These are phyloP conservation scores for Neurospora tetraspora DNA, from an alignment of 495 filamentous ascomycete species.

Conservation along the genomic window DNA sequence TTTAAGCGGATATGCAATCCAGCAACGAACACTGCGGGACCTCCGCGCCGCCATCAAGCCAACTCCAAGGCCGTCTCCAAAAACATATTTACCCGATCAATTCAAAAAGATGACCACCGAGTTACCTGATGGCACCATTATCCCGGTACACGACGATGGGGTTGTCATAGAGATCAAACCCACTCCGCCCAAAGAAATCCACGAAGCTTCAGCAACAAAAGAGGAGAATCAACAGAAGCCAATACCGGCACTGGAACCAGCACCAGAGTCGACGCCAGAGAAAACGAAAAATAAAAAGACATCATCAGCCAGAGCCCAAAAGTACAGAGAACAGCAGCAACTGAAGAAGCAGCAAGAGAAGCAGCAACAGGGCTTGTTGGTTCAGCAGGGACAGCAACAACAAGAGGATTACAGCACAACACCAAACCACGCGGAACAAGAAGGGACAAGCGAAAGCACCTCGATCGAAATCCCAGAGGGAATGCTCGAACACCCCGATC, in stretches of 20 bases:
- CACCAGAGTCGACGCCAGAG: not conserved
- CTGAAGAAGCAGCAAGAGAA: not conserved
- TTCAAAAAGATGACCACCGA: conserved; percentile 25
- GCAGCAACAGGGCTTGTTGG: not conserved
- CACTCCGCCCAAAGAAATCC: conserved; percentile 13
- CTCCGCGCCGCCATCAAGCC: conserved; percentile 38
- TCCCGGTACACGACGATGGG: conserved; percentile 15
- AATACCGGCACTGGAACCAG: not conserved
- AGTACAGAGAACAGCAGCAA: not conserved
- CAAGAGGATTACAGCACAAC: not conserved
- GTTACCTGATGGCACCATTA: conserved; percentile 26
- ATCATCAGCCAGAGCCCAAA: not conserved
- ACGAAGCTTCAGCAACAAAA: conserved; percentile 13
- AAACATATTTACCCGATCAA: conserved; percentile 33
- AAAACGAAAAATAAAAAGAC: not conserved
- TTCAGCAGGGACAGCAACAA: not conserved
- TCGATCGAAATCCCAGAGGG: not conserved
- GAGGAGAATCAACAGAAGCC: conserved; percentile 2
- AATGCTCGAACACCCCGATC: not conserved
- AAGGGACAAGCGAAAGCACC: too few species aligned
- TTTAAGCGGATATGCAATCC: conserved; percentile 44
- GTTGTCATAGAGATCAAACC: conserved; percentile 23
- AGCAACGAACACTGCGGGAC: conserved; percentile 42
- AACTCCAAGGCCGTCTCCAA: conserved; percentile 27
- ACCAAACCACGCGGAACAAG: not conserved